Base-by-base conservation (phyloP, 75 land plant species). In the Larix kaempferi region DNA sequence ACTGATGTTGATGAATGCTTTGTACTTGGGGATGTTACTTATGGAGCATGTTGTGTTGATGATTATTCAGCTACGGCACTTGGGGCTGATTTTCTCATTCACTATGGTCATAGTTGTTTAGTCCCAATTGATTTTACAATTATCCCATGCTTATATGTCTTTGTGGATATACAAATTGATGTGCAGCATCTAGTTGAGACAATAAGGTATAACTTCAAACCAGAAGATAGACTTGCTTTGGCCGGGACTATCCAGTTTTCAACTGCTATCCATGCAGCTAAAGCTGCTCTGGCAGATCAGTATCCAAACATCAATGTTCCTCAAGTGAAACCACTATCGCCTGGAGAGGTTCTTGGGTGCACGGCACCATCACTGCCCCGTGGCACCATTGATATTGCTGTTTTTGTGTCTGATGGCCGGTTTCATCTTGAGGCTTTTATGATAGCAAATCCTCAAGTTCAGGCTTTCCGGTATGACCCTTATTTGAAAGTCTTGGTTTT, bases 321-420 rank as follows among this genome's bases (percentile, higher is more conserved):
- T 0, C 99, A 96, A 71, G 73, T 92, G 29, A 94, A 92, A 78
- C 99, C 99, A 2, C 80, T 96, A 22, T 96, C 99, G 0, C 84
- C 98, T 1, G 99, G 99, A 4, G 99, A 96, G 75, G 95, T 96
- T n/a, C 84, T 96, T 1, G 99, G 99, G 7, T 96, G 99, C 81
- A 96, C 99, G 0, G 84, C 99, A 0, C 99, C 99, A 1, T 76
- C 83, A 5, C 41, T 95, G 21, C 79, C 86, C 1, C 29, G 58
- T 13, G 81, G 79, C 11, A 59, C 80, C 5, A 77, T 88, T 5
- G 91, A 89, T 26, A 58, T 82, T 11, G 59, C 78, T 39, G 83
- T 89, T 22, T 89, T 89, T 41, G 91, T 89, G 10, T 87, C 91
- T 5, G 91, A 89, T 82, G 99, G 99, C 66, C 82, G 99, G 73